phyloP scores from a whole-genome alignment of 2,329 filamentous ascomycete genomes.

The Periconia macrospinosa region DNA sequence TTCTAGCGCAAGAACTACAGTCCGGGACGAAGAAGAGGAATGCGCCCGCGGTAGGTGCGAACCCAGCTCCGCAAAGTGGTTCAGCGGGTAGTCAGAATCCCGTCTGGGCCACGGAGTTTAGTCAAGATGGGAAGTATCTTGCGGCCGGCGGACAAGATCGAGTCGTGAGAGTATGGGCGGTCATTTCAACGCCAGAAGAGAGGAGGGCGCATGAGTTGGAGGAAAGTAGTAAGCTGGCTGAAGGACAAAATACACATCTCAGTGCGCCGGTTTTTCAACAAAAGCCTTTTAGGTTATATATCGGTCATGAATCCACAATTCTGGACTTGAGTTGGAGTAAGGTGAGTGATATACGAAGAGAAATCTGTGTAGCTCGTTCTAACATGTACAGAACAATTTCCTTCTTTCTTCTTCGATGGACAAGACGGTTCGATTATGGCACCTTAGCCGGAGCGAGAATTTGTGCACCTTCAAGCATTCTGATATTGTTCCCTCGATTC shows the following conservation, averaged over 20 bases:
- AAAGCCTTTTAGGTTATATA: conserved; percentile 76
- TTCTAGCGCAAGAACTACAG: conserved; percentile 90
- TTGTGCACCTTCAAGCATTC: conserved; percentile 92
- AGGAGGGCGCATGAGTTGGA: conserved; percentile 73
- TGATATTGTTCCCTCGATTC: conserved; percentile 92
- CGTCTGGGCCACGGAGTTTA: conserved; percentile 92
- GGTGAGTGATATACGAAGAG: conserved; percentile 39
- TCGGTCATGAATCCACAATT: conserved; percentile 81
- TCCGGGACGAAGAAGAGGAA: conserved; percentile 47
- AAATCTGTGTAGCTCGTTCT: neutral
- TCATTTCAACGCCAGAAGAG: conserved; percentile 81
- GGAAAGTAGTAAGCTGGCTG: conserved; percentile 55
- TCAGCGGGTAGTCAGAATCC: conserved; percentile 58
- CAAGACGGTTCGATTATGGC: conserved; percentile 94
- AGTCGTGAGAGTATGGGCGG: conserved; percentile 83
- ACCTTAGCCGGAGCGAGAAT: conserved; percentile 81
- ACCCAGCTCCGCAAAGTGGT: conserved; percentile 35
- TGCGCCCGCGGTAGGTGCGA: conserved; percentile 25
- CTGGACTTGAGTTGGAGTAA: conserved; percentile 97
- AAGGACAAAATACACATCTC: conserved; percentile 63
- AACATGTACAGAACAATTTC: conserved; percentile 73
- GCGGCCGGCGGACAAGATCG: conserved; percentile 91
- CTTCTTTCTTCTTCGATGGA: conserved; percentile 96
- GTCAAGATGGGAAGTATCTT: conserved; percentile 85
- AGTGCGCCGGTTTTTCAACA: conserved; percentile 88